These are phyloP conservation scores for Linnemannia zychae DNA, from an alignment of 192 early-diverging fungal genomes.

Conservation along the genomic window DNA sequence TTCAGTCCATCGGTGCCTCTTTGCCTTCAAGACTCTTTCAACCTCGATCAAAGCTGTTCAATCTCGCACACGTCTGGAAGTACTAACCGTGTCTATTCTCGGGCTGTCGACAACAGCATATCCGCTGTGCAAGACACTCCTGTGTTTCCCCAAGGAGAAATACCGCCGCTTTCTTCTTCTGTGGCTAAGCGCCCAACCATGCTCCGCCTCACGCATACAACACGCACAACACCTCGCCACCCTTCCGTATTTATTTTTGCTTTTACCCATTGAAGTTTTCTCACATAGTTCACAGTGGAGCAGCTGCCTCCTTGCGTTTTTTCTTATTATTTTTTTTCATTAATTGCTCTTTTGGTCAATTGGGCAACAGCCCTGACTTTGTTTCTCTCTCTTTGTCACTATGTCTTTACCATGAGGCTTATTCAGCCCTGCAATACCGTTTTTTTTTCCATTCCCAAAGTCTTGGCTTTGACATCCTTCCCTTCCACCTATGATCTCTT, in stretches of 20 bases:
- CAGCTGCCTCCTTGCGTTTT: background rate
- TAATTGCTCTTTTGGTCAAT: conserved; percentile 25
- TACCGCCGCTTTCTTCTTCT: background rate
- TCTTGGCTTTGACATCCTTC: background rate
- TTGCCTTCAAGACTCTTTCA: background rate
- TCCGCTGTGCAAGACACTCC: background rate
- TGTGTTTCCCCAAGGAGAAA: background rate
- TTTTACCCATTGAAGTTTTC: background rate
- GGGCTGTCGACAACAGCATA: background rate
- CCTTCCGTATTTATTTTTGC: background rate
- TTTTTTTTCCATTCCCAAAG: background rate
- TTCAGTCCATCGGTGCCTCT: background rate
- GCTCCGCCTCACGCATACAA: background rate
- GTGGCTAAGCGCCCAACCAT: background rate
- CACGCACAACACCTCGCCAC: background rate
- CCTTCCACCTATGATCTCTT: background rate
- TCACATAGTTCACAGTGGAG: background rate
- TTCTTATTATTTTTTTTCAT: background rate
- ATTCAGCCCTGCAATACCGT: background rate
- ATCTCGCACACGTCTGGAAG: background rate
- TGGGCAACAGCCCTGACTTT: background rate
- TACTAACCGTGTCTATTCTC: background rate
- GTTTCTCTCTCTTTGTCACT: background rate
- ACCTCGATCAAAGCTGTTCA: background rate
- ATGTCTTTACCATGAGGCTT: background rate